Base-by-base conservation (phyloP, 306 rosid species). In the Inga leiocalycina region DNA sequence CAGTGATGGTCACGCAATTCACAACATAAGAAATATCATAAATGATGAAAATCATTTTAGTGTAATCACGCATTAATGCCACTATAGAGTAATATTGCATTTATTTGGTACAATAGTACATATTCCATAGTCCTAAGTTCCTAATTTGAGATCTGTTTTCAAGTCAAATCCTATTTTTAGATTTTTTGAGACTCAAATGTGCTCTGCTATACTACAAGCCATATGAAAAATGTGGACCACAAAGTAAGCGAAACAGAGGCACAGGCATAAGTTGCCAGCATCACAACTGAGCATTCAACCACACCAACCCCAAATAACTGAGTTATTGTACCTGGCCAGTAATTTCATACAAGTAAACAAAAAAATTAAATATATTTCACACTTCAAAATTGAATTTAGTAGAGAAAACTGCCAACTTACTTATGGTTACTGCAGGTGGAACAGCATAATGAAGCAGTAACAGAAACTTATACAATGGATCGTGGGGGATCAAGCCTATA, bases 301-400 rank as follows among this genome's bases (percentile, higher is more conserved):
- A 82, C 84, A 15, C 82, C 86, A 0, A 79, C 86, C 80, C 84
- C 86, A 70, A 86, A 86, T 79, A 83, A 64, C 13, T 83, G 86
- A 79, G 89, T 86, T 70, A 83, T 83, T 70, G 89, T 83, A 79
- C 82, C 89, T 82, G 76, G 0, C 75, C 59, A 27, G 30, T 27
- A 27, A 27, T 27, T 27, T 27, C 30, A 80, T 61, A 59, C 75
- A 59, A 34, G 19, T 43, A 51, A 72, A 13, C 48, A 78, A 0
- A 49, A 49, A 49, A 0, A 5, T 17, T 64, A 2, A 61, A 22
- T 61, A 22, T 52, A 52, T 11, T 49, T 3, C 8, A 39, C 43
- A 39, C 8, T 39, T 39, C 8, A 48, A 48, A 48, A 48, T 11
- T 48, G 54, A 48, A 48, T 48, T 48, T 3, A 10, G 11, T 2